Conservation (phyloP, 2,329 filamentous ascomycete genomes). For the Epichloe typhina region DNA sequence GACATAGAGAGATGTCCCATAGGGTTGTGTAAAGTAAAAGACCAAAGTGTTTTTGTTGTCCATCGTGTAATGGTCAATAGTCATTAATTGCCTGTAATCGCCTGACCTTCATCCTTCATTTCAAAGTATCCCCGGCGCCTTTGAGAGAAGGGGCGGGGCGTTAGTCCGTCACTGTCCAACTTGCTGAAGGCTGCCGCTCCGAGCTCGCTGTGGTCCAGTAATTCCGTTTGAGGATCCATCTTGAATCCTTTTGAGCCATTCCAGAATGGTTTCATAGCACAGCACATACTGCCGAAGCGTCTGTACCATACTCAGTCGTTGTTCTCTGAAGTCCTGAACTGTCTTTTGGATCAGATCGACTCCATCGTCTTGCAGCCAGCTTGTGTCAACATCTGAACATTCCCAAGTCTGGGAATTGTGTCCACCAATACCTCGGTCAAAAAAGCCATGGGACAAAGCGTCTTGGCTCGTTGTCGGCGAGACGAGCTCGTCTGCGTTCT, state of each 20-base stretch:
- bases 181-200: conserved; percentile 21
- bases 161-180: conserved; percentile 4
- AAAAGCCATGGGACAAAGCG: conserved; percentile 10
- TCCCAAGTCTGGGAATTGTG: conserved; percentile 4
- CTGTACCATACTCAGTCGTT: conserved; percentile 93
- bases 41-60: too few relatives aligned
- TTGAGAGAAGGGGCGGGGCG: too few relatives aligned
- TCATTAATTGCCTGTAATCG: too few relatives aligned
- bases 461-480: conserved; percentile 16
- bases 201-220: conserved; percentile 12
- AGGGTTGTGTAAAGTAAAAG: too few relatives aligned
- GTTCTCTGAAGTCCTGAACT: conserved; percentile 78
- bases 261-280: conserved; percentile 87
- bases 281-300: conserved; percentile 86
- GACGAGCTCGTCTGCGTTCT: conserved; percentile 14
- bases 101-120: too few relatives aligned
- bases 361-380: conserved; percentile 57
- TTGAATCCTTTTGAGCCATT: conserved; percentile 57
- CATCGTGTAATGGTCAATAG: too few relatives aligned
- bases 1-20: too few relatives aligned
- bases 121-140: too few relatives aligned
- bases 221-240: conserved; percentile 14
- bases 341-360: conserved; percentile 74
- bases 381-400: conserved; percentile 27
- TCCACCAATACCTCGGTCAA: conserved; percentile 7